Base-by-base conservation (phyloP, 2,329 filamentous ascomycete species). In the Camillea tinctor region DNA sequence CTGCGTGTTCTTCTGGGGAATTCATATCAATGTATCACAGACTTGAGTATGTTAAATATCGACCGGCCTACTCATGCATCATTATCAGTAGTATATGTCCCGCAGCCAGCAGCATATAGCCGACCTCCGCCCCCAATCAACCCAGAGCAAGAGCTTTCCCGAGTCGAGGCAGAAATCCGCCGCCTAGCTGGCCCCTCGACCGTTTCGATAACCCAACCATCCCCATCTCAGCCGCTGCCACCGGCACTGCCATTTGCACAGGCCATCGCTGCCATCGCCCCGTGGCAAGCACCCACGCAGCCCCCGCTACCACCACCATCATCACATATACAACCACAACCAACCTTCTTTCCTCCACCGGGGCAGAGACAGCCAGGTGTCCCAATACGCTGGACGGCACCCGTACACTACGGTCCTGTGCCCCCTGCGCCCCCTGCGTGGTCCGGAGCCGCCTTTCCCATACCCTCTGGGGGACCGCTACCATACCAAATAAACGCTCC, bases 21-120 rank as follows among this genome's bases (percentile, higher is more conserved):
- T 1, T 55, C 58, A 15, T 63, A 64, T 24, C 56, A 63, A 19
- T 51, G 56, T 9, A 66, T 69, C 48, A 56, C 57, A 49, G 56
- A 20, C 52, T 62, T 68, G 60, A 59, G 50, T 4, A 7, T 60
- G 13, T 23, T 65, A 13, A 36, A 63, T 36, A 7, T 19, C 23
- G 21, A 40, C 40, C 56, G 48, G 21, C 13, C 20, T 15, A 23
- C 26, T 13, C n/a, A 30, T 17, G 26, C 13, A 23, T 22, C 51
- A 15, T 24, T 44, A 8, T 7, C 4, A 22, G 11, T n/a, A 22
- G 13, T 50, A 21, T 30, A n/a, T 26, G 44, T 8, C 59, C 49
- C 52, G 36, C 13, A 44, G 13, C 22, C 50, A 40, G 50, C 50
- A 40, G 50, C 40, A 23, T 48, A 48, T 20, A 54, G 24, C 3